Percentiles rank a stretch among this genome's conserved stretches.
Conservation (phyloP, 345 rosid genomes). For the Gossypium mustelinum region DNA sequence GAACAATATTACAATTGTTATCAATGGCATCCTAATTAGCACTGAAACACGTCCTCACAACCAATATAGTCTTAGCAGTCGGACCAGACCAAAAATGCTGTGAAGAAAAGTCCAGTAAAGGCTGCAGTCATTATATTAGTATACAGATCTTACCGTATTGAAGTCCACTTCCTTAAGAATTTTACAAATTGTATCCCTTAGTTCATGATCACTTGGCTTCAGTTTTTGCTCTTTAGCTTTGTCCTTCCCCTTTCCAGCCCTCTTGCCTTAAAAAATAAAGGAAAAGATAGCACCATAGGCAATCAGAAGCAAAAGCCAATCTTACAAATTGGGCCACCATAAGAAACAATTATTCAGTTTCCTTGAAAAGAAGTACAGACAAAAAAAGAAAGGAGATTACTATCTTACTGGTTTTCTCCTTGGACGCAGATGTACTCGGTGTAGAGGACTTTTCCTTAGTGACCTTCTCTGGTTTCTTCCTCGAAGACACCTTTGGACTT, state of each 20-base stretch:
- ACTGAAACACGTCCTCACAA: background rate
- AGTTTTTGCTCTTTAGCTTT: constrained; percentile 41
- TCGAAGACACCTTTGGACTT: constrained; percentile 55
- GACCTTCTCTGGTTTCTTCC: constrained; percentile 43
- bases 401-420: constrained; percentile 64
- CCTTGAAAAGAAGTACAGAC: background rate
- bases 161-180: constrained; percentile 11
- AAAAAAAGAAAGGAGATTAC: background rate
- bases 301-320: background rate
- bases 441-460: constrained; percentile 44
- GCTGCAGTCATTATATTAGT: background rate
- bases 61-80: background rate
- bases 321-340: constrained; percentile 2
- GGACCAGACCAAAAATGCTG: background rate
- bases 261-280: constrained; percentile 41
- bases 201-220: constrained; percentile 51
- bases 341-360: background rate
- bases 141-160: constrained; percentile 26
- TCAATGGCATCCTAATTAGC: background rate
- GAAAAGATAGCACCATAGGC: constrained; percentile 5
- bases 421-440: constrained; percentile 47
- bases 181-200: constrained; percentile 44
- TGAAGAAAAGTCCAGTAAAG: background rate
- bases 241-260: constrained; percentile 52
- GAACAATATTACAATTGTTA: background rate